phyloP scores from a whole-genome alignment of 257 asterid genomes.

The Cinchona pubescens region DNA sequence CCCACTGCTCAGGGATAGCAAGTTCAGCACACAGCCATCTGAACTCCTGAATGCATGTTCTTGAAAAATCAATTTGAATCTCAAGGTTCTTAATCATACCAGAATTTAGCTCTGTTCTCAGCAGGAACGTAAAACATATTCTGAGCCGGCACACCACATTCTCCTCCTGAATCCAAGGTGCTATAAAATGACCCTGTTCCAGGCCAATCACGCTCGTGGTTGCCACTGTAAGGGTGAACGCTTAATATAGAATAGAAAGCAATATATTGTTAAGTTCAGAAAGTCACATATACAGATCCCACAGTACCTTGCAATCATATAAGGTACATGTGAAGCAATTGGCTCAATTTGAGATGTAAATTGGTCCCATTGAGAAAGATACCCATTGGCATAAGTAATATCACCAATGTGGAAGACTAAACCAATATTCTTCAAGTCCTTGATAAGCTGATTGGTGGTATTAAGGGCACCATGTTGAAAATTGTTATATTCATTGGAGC shows the following conservation, averaged over 20 bases:
- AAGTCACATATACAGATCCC: no score
- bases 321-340: slow-evolving; percentile 79
- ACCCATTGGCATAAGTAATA: slow-evolving; percentile 76
- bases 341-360: slow-evolving; percentile 89
- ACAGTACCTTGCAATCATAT: slow-evolving; percentile 98
- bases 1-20: background rate
- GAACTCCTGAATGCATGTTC: background rate
- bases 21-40: background rate
- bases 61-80: slow-evolving; percentile 50
- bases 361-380: slow-evolving; percentile 94
- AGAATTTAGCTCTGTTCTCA: slow-evolving; percentile 85
- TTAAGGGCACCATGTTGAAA: slow-evolving; percentile 78
- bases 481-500: slow-evolving; percentile 84
- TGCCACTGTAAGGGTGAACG: slow-evolving; percentile 57
- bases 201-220: slow-evolving; percentile 99
- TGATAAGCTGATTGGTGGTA: slow-evolving; percentile 73
- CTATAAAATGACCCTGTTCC: slow-evolving; percentile 78
- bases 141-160: slow-evolving; percentile 84
- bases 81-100: slow-evolving; percentile 60
- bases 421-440: slow-evolving; percentile 69
- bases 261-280: no score
- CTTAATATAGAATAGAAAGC: no score
- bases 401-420: slow-evolving; percentile 92
- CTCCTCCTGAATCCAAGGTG: slow-evolving; percentile 84
- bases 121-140: slow-evolving; percentile 86